These are phyloP conservation scores for Chernovozyma sophiae-reginae DNA, from an alignment of 1,139 yeast genomes.

Conservation along the genomic window DNA sequence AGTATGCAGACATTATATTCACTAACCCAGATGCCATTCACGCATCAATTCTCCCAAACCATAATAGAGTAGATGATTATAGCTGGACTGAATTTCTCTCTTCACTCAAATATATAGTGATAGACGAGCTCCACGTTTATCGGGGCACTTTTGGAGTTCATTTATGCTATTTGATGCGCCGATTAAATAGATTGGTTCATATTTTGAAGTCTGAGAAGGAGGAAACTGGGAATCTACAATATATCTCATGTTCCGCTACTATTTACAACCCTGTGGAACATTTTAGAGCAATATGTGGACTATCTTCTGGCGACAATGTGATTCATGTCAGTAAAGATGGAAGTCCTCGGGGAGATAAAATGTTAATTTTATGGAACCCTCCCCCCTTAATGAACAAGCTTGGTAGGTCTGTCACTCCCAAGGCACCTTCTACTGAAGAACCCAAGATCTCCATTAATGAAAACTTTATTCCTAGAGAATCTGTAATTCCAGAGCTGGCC, in stretches of 20 bases:
- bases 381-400: constrained; percentile 56
- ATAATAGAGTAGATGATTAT: constrained; percentile 26
- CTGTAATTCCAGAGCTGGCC: constrained; percentile 73
- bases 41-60: constrained; percentile 74
- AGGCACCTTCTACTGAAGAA: constrained; percentile 4
- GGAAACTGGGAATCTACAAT: constrained; percentile 34
- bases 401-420: constrained; percentile 34
- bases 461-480: constrained; percentile 49
- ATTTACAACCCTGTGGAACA: constrained; percentile 67
- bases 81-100: constrained; percentile 69
- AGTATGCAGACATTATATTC: constrained; percentile 71
- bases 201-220: constrained; percentile 30
- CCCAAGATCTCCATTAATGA: constrained; percentile 28
- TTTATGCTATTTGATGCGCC: constrained; percentile 78
- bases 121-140: constrained; percentile 89
- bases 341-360: constrained; percentile 78
- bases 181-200: constrained; percentile 61
- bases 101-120: constrained; percentile 66
- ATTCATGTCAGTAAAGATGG: constrained; percentile 71
- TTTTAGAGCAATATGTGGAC: constrained; percentile 70
- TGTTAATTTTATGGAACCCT: constrained; percentile 80
- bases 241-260: constrained; percentile 93
- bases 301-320: constrained; percentile 35
- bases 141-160: constrained; percentile 90
- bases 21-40: constrained; percentile 96